Percentiles rank a stretch among this genome's conserved stretches.
These are phyloP conservation scores for Talaromyces ruber DNA, from an alignment of 495 filamentous ascomycete genomes.

Conservation along the genomic window DNA sequence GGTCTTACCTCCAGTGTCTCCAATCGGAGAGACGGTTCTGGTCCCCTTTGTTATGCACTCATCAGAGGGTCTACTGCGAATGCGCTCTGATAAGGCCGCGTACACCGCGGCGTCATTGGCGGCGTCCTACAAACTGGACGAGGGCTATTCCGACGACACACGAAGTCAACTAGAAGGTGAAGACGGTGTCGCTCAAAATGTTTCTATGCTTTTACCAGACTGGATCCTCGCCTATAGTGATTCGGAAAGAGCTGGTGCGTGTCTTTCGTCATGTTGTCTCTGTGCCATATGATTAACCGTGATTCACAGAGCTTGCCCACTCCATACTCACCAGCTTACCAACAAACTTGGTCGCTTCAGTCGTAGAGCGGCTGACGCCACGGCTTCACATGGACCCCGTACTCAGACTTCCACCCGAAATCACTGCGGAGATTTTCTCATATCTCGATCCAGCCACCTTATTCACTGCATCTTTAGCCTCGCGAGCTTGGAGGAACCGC, in stretches of 20 bases:
- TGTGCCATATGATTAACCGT: not conserved
- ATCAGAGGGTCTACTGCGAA: not conserved
- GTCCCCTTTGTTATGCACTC: not conserved
- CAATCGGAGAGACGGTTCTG: not conserved
- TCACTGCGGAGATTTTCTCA: slow-evolving; percentile 79
- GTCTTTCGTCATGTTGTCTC: not conserved
- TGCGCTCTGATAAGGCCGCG: slow-evolving; percentile 11
- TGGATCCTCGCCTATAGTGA: slow-evolving; percentile 46
- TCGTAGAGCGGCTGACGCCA: slow-evolving; percentile 67
- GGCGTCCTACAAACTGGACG: slow-evolving; percentile 47
- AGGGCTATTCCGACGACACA: slow-evolving; percentile 60
- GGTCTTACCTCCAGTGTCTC: not conserved
- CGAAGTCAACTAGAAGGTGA: slow-evolving; percentile 45
- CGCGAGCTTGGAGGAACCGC: slow-evolving; percentile 70
- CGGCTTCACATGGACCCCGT: slow-evolving; percentile 90
- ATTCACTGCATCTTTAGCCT: slow-evolving; percentile 67
- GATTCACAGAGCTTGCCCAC: slow-evolving; percentile 36
- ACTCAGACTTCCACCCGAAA: slow-evolving; percentile 72
- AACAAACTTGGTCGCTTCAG: slow-evolving; percentile 64
- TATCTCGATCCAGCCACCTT: slow-evolving; percentile 73
- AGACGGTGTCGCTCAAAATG: slow-evolving; percentile 19
- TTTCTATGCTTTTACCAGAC: slow-evolving; percentile 38
- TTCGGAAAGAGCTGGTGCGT: slow-evolving; percentile 45
- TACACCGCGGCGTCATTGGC: slow-evolving; percentile 27
- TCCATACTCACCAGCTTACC: slow-evolving; percentile 61